These are phyloP conservation scores for Chionographis japonica DNA, from an alignment of 106 monocot genomes.

Conservation along the genomic window DNA sequence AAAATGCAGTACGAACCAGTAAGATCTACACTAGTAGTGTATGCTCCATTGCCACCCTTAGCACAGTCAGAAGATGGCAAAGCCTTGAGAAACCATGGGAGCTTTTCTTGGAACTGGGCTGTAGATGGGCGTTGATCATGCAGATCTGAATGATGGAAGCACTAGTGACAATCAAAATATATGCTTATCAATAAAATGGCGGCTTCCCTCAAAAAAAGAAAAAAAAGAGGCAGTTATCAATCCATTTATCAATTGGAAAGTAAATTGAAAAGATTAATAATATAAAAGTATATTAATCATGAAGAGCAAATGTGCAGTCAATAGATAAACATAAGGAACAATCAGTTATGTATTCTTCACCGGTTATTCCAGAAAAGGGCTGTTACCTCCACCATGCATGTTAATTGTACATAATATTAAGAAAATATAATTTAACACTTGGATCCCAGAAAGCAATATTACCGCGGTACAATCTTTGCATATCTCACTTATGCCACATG, in stretches of 20 bases:
- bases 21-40: constrained; percentile 84
- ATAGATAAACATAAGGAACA: background rate
- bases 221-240: too few species aligned
- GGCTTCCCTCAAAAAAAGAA: too few species aligned
- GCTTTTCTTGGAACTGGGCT: constrained; percentile 75
- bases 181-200: background rate
- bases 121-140: constrained; percentile 84
- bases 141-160: constrained; percentile 78
- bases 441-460: constrained; percentile 17
- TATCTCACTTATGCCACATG: constrained; percentile 37
- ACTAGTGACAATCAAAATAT: constrained; percentile 34
- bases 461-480: constrained; percentile 98
- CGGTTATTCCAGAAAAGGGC: too few species aligned
- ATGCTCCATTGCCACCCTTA: constrained; percentile 95
- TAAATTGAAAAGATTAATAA: too few species aligned
- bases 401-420: background rate
- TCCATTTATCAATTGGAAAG: too few species aligned
- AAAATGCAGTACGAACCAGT: constrained; percentile 38
- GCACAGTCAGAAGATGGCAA: constrained; percentile 91
- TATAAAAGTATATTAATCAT: too few species aligned
- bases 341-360: background rate
- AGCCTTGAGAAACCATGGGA: constrained; percentile 98
- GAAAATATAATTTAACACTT: background rate
- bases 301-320: too few species aligned
- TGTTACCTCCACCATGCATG: too few species aligned